These are phyloP conservation scores for Monosporozyma unispora DNA, from an alignment of 805 yeast genomes.

Conservation along the genomic window DNA sequence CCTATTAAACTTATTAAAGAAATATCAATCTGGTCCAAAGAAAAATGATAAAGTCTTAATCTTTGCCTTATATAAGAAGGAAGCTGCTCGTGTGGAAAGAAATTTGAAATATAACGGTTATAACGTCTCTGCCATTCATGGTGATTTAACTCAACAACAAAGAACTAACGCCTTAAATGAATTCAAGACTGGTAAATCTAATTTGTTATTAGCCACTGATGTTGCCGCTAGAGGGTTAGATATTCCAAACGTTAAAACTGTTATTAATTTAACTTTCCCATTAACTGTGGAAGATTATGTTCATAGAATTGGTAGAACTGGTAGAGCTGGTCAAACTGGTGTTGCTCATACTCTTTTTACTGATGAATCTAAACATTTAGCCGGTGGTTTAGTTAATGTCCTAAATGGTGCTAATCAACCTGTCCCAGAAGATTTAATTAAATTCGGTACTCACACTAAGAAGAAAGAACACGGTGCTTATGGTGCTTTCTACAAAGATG, in stretches of 20 bases:
- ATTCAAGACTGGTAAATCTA: slow-evolving; percentile 73
- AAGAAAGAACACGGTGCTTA: slow-evolving; percentile 97
- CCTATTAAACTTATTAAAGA: slow-evolving; percentile 58
- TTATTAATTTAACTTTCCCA: slow-evolving; percentile 92
- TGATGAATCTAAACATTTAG: slow-evolving; percentile 90
- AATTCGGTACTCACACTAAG: slow-evolving; percentile 96
- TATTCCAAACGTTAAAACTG: slow-evolving; percentile 94
- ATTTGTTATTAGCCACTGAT: slow-evolving; percentile 86
- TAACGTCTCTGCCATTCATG: slow-evolving; percentile 88
- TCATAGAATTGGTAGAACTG: slow-evolving; percentile 96
- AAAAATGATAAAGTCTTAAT: slow-evolving; percentile 76
- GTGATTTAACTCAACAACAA: slow-evolving; percentile 87
- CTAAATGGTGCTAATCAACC: slow-evolving; percentile 89
- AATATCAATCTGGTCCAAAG: slow-evolving; percentile 61
- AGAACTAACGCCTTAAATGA: slow-evolving; percentile 79
- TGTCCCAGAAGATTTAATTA: slow-evolving; percentile 89
- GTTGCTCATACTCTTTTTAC: slow-evolving; percentile 93
- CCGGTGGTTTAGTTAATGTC: slow-evolving; percentile 89
- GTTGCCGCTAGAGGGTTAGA: slow-evolving; percentile 98
- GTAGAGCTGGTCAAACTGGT: slow-evolving; percentile 95
- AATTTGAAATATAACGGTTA: slow-evolving; percentile 64
- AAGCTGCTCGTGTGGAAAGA: slow-evolving; percentile 85
- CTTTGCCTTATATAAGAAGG: slow-evolving; percentile 93
- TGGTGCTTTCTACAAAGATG: slow-evolving; percentile 94
- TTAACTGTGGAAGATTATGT: slow-evolving; percentile 94